Percentiles rank a stretch among this genome's conserved stretches.
Evolutionary conservation across 257 asterid genomes (phyloP).

Genomic region (Pogostemon cablin): DNA sequence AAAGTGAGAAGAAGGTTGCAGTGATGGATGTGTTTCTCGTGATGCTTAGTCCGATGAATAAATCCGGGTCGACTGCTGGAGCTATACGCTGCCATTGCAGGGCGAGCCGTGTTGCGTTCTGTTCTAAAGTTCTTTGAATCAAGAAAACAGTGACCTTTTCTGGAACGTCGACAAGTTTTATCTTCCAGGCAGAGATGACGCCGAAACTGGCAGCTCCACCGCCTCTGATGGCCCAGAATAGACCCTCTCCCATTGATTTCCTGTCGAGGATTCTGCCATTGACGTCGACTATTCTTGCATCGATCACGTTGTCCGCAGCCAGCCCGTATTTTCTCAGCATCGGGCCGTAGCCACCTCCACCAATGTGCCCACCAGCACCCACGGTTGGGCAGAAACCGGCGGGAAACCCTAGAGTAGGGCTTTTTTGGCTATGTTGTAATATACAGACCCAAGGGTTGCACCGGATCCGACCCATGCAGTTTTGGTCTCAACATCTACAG

Average conservation of each 20-base stretch:
- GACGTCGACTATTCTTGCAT: conserved; percentile 1
- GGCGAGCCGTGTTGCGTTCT: no score
- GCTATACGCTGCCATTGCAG: no score
- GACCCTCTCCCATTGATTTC: no score
- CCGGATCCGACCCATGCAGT: no score
- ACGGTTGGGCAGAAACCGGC: not conserved
- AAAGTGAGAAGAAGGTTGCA: no score
- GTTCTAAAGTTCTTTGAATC: no score
- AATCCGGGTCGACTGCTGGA: no score
- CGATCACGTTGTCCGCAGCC: not conserved
- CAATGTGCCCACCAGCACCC: not conserved
- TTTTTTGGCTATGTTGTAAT: not conserved
- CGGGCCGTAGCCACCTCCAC: not conserved
- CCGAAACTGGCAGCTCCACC: not conserved
- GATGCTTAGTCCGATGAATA: no score
- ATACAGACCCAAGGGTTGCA: not conserved
- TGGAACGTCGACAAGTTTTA: not conserved
- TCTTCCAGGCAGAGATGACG: not conserved
- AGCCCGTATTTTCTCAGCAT: no score
- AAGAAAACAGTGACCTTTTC: not conserved
- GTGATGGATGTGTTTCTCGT: no score
- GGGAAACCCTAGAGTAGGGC: not conserved
- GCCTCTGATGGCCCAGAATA: no score
- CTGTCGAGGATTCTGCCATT: not conserved
- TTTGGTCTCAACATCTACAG: no score